These are phyloP conservation scores for Nephelium lappaceum DNA, from an alignment of 345 rosid genomes.

Conservation along the genomic window DNA sequence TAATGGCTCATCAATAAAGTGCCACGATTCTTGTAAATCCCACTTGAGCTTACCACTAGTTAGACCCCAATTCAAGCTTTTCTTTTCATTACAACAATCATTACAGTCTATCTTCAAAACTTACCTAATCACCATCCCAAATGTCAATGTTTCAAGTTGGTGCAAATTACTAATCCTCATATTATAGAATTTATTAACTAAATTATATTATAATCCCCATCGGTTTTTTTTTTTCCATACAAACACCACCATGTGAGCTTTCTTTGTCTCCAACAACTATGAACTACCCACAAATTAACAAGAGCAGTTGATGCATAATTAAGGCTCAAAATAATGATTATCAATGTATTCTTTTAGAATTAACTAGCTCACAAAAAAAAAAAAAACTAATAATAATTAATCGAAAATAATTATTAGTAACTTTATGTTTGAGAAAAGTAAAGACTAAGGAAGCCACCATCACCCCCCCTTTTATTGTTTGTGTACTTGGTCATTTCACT, in stretches of 20 bases:
- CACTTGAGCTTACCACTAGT: background rate
- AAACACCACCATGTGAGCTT: conserved; percentile 14
- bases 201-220: background rate
- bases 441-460: conserved; percentile 36
- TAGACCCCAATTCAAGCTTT: background rate
- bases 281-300: background rate
- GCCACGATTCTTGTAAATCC: background rate
- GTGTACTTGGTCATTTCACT: conserved; percentile 22
- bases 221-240: background rate
- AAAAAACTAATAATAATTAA: too few species aligned
- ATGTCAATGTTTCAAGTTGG: conserved; percentile 38
- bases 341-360: background rate
- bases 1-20: background rate
- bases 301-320: conserved; percentile 24
- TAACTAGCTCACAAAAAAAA: background rate
- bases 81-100: background rate
- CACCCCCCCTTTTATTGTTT: background rate
- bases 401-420: conserved; percentile 16
- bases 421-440: conserved; percentile 59
- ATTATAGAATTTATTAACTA: too few species aligned
- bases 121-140: conserved; percentile 20
- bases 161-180: conserved; percentile 6
- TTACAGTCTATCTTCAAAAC: background rate
- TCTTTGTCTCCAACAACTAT: conserved; percentile 32
- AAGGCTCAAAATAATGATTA: conserved; percentile 25